A percentile compares a stretch with the other conserved stretches of the same genome.
Evolutionary conservation across 805 yeast genomes (phyloP).

Genomic region (Candida easanensis): DNA sequence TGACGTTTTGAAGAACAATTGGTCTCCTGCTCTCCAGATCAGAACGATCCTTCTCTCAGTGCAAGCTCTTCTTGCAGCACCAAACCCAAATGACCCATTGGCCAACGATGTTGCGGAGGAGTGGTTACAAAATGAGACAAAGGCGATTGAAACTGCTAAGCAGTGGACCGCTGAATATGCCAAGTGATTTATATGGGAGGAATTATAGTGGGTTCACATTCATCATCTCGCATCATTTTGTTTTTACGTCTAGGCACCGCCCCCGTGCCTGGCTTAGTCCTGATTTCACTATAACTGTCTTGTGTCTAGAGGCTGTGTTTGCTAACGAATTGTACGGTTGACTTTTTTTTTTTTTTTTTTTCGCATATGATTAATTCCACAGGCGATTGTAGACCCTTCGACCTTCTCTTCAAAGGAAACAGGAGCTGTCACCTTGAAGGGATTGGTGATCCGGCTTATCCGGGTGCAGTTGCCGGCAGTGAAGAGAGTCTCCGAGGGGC

Average conservation of each 20-base stretch:
- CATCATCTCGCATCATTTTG: not conserved
- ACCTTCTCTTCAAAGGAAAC: too few species aligned
- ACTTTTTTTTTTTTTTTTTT: not conserved
- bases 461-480: not conserved
- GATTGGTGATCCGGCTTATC: not conserved
- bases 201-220: not conserved
- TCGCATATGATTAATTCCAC: not conserved
- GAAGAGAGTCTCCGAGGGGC: not conserved
- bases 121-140: slow-evolving; percentile 83
- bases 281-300: too few species aligned
- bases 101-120: slow-evolving; percentile 98
- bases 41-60: slow-evolving; percentile 87
- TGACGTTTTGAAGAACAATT: slow-evolving; percentile 89
- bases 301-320: too few species aligned
- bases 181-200: slow-evolving; percentile 1
- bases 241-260: not conserved
- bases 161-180: slow-evolving; percentile 36
- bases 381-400: not conserved
- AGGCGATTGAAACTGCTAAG: slow-evolving; percentile 76
- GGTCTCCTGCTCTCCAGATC: slow-evolving; percentile 98
- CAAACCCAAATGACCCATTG: slow-evolving; percentile 97
- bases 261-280: too few species aligned
- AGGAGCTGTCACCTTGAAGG: too few species aligned
- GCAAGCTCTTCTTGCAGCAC: slow-evolving; percentile 92
- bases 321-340: slow-evolving; percentile 5